These are phyloP conservation scores for Zygoascus hellenicus DNA, from an alignment of 1,139 yeast species.

Conservation along the genomic window DNA sequence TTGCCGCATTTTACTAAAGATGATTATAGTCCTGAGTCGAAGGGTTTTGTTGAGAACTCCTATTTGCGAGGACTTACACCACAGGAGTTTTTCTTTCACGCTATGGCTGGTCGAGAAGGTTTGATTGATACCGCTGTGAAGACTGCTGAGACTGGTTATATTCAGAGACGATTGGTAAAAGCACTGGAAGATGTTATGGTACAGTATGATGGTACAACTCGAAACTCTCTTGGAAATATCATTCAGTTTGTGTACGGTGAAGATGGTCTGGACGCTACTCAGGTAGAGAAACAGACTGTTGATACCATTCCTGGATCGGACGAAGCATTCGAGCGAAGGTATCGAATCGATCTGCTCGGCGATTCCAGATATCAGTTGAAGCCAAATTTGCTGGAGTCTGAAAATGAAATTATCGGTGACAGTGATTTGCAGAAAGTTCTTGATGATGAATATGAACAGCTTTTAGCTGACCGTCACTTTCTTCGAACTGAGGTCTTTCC, in stretches of 20 bases:
- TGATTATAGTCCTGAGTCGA: slow-evolving; percentile 96
- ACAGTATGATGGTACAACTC: slow-evolving; percentile 96
- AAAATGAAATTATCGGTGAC: slow-evolving; percentile 88
- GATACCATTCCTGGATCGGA: slow-evolving; percentile 95
- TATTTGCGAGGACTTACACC: slow-evolving; percentile 97
- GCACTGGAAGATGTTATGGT: slow-evolving; percentile 99
- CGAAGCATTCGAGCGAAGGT: slow-evolving; percentile 72
- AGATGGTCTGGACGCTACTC: slow-evolving; percentile 98
- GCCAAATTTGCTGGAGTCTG: slow-evolving; percentile 76
- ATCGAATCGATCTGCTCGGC: slow-evolving; percentile 81
- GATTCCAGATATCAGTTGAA: slow-evolving; percentile 49
- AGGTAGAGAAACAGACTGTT: slow-evolving; percentile 94
- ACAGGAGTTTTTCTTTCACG: slow-evolving; percentile 98
- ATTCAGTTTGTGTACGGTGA: slow-evolving; percentile 98
- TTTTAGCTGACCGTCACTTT: slow-evolving; percentile 68
- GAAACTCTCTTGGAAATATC: slow-evolving; percentile 94
- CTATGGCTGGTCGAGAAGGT: slow-evolving; percentile 99
- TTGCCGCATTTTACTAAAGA: slow-evolving; percentile 97
- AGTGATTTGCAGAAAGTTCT: slow-evolving; percentile 70
- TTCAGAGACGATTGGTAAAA: slow-evolving; percentile 97
- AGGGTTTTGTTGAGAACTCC: slow-evolving; percentile 96
- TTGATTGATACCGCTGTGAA: slow-evolving; percentile 97
- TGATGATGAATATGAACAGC: slow-evolving; percentile 79
- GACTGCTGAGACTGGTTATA: slow-evolving; percentile 98
- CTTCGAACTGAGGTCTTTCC: slow-evolving; percentile 77